Percentiles rank a stretch among this genome's conserved stretches.
phyloP scores from a whole-genome alignment of 2,329 filamentous ascomycete species.

The Paraconiothyrium brasiliense region DNA sequence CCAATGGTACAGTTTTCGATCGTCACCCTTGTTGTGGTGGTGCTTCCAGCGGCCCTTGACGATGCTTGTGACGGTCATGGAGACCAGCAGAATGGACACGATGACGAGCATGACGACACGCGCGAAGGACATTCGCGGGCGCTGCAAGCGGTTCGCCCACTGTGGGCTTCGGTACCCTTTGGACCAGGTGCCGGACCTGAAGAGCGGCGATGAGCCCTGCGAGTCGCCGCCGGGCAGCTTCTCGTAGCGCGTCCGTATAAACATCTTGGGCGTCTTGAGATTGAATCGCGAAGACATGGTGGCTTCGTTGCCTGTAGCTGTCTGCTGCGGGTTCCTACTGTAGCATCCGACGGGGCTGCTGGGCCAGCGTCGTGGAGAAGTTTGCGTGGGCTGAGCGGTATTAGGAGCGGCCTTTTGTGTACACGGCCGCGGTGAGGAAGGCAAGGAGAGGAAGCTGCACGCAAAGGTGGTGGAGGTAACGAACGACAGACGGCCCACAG shows the following conservation, averaged over 20 bases:
- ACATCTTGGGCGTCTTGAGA: conserved; percentile 57
- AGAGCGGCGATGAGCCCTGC: conserved; percentile 52
- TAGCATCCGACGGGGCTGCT: conserved; percentile 36
- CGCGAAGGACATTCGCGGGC: conserved; percentile 53
- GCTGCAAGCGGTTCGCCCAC: conserved; percentile 52
- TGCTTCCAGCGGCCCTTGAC: conserved; percentile 48
- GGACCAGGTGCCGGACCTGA: conserved; percentile 49
- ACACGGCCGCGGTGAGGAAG: conserved; percentile 14
- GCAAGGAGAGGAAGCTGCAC: conserved; percentile 14
- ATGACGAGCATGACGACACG: conserved; percentile 54
- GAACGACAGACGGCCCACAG: conserved; percentile 15
- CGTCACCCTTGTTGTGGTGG: conserved; percentile 44
- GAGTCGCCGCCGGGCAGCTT: conserved; percentile 55
- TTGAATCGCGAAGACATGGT: conserved; percentile 51
- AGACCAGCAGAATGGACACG: conserved; percentile 51
- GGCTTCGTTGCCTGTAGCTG: conserved; percentile 25
- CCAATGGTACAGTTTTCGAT: conserved; percentile 54
- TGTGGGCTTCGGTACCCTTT: conserved; percentile 45
- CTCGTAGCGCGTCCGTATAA: conserved; percentile 57
- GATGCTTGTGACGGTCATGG: conserved; percentile 55
- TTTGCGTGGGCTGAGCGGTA: conserved; percentile 4
- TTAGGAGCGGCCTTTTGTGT: conserved; percentile 19
- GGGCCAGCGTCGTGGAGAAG: conserved; percentile 1
- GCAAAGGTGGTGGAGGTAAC: conserved; percentile 14
- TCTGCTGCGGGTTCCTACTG: conserved; percentile 28